phyloP scores from a whole-genome alignment of 352 stramenopile species.

The Phytophthora tubulina region DNA sequence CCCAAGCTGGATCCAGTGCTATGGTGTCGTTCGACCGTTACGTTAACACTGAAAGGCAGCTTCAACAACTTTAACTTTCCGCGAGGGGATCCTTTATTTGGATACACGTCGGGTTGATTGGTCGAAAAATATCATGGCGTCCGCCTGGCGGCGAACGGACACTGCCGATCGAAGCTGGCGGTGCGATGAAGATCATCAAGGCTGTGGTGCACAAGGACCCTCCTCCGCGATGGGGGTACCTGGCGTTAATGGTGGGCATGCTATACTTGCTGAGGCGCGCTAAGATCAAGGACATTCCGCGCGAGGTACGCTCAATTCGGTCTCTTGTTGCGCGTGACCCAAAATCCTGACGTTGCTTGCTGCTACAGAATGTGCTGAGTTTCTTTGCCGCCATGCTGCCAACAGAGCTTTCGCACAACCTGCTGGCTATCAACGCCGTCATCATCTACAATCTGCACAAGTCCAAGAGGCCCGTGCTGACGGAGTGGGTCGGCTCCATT shows the following conservation, averaged over 20 bases:
- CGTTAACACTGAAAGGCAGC: not conserved
- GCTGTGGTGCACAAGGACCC: slow-evolving; percentile 33
- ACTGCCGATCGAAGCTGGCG: not conserved
- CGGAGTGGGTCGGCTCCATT: slow-evolving; percentile 59
- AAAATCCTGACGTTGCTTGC: slow-evolving; percentile 7
- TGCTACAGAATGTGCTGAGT: slow-evolving; percentile 54
- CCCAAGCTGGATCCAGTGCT: no score
- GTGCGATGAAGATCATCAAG: slow-evolving; percentile 51
- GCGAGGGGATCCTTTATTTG: slow-evolving; percentile 15
- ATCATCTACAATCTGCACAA: slow-evolving; percentile 62
- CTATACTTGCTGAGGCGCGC: slow-evolving; percentile 53
- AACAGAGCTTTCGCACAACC: slow-evolving; percentile 69
- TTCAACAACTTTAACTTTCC: not conserved
- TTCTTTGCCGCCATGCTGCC: slow-evolving; percentile 68
- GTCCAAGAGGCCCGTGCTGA: slow-evolving; percentile 48
- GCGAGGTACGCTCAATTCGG: slow-evolving; percentile 40
- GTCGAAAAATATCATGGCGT: slow-evolving; percentile 15
- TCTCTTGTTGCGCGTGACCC: not conserved
- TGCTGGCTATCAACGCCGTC: slow-evolving; percentile 56
- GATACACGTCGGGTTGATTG: slow-evolving; percentile 23
- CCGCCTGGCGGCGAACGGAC: slow-evolving; percentile 23
- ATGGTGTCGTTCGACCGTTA: no score
- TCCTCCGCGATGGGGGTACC: slow-evolving; percentile 50
- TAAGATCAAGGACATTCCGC: slow-evolving; percentile 55
- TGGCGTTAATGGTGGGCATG: slow-evolving; percentile 49